These are phyloP conservation scores for Cladobotryum protrusum DNA, from an alignment of 2,329 filamentous ascomycete genomes.

Conservation along the genomic window DNA sequence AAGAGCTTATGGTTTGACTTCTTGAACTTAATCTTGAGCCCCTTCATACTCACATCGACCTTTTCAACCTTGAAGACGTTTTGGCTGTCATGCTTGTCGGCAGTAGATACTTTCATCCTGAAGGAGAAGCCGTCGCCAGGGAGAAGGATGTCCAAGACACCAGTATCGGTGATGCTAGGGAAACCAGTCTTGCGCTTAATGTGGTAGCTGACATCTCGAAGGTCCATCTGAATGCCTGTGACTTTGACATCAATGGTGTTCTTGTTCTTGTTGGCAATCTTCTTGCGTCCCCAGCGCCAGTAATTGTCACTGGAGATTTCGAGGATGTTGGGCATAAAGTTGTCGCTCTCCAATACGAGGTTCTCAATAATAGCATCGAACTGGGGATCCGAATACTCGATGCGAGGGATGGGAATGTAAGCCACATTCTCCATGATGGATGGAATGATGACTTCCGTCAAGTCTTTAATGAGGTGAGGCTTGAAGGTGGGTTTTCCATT, in stretches of 20 bases:
- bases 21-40: constrained; percentile 83
- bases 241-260: constrained; percentile 79
- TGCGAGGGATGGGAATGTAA: constrained; percentile 88
- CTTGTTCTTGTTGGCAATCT: constrained; percentile 70
- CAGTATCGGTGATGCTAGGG: constrained; percentile 78
- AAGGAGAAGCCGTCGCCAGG: constrained; percentile 85
- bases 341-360: constrained; percentile 90
- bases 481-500: constrained; percentile 86
- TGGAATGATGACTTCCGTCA: constrained; percentile 82
- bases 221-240: constrained; percentile 86
- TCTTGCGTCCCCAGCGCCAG: constrained; percentile 91
- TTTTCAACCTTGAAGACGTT: constrained; percentile 95
- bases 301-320: constrained; percentile 91
- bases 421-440: constrained; percentile 74
- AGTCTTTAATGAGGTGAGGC: constrained; percentile 82
- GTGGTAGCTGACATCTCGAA: constrained; percentile 88
- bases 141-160: constrained; percentile 82
- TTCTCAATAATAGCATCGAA: constrained; percentile 91
- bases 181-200: constrained; percentile 93
- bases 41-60: constrained; percentile 73
- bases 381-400: constrained; percentile 81
- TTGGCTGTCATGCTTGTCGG: constrained; percentile 65
- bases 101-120: constrained; percentile 80
- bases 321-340: constrained; percentile 87
- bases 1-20: constrained; percentile 93